Evolutionary conservation across 345 rosid species (phyloP).

Genomic region (Laguncularia racemosa): DNA sequence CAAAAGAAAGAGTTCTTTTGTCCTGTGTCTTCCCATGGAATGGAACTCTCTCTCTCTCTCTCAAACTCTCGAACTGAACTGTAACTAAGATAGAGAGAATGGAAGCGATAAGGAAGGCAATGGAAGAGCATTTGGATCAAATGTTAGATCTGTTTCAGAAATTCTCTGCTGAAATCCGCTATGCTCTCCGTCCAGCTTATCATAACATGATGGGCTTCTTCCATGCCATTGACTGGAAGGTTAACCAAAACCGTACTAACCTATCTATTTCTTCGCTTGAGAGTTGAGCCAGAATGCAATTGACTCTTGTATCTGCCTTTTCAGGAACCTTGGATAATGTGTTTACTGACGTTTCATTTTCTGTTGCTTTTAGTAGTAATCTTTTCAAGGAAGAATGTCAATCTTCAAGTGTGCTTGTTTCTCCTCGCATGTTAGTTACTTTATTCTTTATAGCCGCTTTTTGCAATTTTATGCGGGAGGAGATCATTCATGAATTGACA

Average conservation of each 20-base stretch:
- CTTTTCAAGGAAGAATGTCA: conserved; percentile 53
- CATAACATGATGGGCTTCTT: conserved; percentile 75
- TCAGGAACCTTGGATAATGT: conserved; percentile 83
- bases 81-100: no score
- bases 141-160: conserved; percentile 83
- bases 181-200: conserved; percentile 69
- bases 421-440: conserved; percentile 62
- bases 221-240: conserved; percentile 97
- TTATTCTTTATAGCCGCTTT: no score
- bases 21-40: no score
- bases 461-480: no score
- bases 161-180: conserved; percentile 71
- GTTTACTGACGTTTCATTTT: conserved; percentile 59
- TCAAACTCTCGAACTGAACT: no score
- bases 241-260: conserved; percentile 6
- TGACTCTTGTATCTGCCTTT: neutral
- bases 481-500: no score
- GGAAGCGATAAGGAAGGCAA: conserved; percentile 66
- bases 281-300: neutral
- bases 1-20: no score
- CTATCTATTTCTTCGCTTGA: neutral
- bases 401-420: conserved; percentile 82
- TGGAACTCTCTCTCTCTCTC: no score
- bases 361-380: conserved; percentile 43
- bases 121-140: conserved; percentile 72